Base-by-base conservation (phyloP, 2,329 filamentous ascomycete species). In the Lachnellula arida region DNA sequence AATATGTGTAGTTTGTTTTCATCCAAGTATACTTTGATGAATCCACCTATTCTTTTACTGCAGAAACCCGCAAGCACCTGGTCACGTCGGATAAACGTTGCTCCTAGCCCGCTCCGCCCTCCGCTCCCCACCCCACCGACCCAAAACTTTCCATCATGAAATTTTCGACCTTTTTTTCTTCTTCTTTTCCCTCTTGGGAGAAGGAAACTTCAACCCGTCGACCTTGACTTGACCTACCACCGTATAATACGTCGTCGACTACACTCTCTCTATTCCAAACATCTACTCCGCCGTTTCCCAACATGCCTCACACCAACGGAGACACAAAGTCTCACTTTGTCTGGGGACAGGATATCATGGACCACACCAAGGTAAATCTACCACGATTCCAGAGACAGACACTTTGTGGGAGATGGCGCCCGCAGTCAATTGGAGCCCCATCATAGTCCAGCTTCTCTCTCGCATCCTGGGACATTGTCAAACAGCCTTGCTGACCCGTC, bases 251-350 rank as follows among this genome's bases (percentile, higher is more conserved):
- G 72, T 72, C 75, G 74, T 76, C 72, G 75, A 74, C 69, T 71
- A 68, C 53, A 60, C 62, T 40, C 62, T 63, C 68, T 61, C 66
- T 64, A 67, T 69, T 56, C 60, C 64, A 65, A 68, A 56, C 62
- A 62, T 64, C 67, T 71, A 60, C 58, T 63, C 58, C 59, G 63
- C 59, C 54, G 64, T 44, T 55, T 56, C 40, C 68, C 73, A 81
- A 70, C 65, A 94, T 94, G 90, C 83, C 88, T 74, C 78, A 85
- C 69, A 77, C 82, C 71, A 89, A 89, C 75, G 86, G 85, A 68
- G 76, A 82, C 70, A 71, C 74, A 62, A 76, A 78, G 68, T 75
- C 76, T 61, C 74, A 78, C 63, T 71, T 79, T 64, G 74, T 77
- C 65, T 47, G 56, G 46, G 22, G 60, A 17, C 56, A 60, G 34